Evolutionary conservation across 75 land plant genomes (phyloP).

Genomic region (Adiantum capillusveneris): DNA sequence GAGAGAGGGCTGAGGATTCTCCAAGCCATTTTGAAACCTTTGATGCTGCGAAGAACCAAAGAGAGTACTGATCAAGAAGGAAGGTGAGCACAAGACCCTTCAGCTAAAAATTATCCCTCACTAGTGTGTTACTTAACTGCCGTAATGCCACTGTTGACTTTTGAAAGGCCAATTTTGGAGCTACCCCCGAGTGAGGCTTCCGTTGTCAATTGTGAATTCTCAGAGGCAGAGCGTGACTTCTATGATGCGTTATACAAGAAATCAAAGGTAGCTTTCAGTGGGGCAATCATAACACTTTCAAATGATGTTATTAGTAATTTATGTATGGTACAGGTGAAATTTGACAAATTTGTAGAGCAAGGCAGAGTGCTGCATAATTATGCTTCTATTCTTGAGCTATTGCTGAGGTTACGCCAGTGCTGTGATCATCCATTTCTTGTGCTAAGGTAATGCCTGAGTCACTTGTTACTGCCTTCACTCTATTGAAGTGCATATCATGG

Average conservation of each 20-base stretch:
- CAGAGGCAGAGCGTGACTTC: slow-evolving; percentile 77
- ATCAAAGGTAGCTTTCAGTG: slow-evolving; percentile 46
- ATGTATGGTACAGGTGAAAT: slow-evolving; percentile 70
- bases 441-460: slow-evolving; percentile 45
- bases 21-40: slow-evolving; percentile 66
- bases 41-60: slow-evolving; percentile 91
- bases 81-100: slow-evolving; percentile 31
- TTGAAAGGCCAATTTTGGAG: slow-evolving; percentile 64
- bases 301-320: not conserved
- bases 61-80: slow-evolving; percentile 73
- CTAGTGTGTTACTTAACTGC: not conserved
- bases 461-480: not conserved
- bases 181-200: slow-evolving; percentile 61
- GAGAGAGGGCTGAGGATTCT: slow-evolving; percentile 61
- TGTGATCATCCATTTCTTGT: slow-evolving; percentile 97
- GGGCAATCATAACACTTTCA: no score
- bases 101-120: not conserved
- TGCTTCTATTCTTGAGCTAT: slow-evolving; percentile 79
- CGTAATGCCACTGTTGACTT: not conserved
- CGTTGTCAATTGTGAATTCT: slow-evolving; percentile 62
- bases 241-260: slow-evolving; percentile 74
- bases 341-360: slow-evolving; percentile 86
- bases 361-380: slow-evolving; percentile 88
- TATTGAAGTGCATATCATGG: no score
- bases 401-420: slow-evolving; percentile 76